Evolutionary conservation across 1,284 basidiomycete species (phyloP).

Genomic region (Puccinia hordei): DNA sequence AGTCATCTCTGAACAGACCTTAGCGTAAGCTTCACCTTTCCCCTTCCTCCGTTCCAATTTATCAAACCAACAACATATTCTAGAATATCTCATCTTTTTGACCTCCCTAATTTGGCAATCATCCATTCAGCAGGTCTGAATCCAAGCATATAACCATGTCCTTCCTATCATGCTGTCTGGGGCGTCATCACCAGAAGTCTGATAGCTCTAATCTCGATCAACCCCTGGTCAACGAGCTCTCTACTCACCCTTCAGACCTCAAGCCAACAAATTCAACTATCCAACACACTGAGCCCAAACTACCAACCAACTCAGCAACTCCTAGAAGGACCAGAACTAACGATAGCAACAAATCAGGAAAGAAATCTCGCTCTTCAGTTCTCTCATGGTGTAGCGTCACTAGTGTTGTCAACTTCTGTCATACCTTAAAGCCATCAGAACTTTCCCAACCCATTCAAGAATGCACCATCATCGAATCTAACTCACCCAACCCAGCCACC

Average conservation of each 20-base stretch:
- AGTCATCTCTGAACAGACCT: too few relatives aligned
- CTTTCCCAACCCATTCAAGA: neutral
- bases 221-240: neutral
- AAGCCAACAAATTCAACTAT: neutral
- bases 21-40: too few relatives aligned
- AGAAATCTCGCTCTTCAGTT: neutral
- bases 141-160: too few relatives aligned
- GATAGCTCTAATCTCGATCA: neutral
- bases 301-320: too few relatives aligned
- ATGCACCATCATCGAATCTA: too few relatives aligned
- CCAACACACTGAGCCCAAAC: too few relatives aligned
- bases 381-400: conserved; percentile 6
- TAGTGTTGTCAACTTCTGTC: neutral
- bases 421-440: neutral
- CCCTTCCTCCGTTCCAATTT: too few relatives aligned
- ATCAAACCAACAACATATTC: too few relatives aligned
- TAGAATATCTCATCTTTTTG: too few relatives aligned
- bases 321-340: too few relatives aligned
- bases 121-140: too few relatives aligned
- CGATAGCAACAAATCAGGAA: neutral
- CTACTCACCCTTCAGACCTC: neutral
- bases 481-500: neutral
- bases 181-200: neutral
- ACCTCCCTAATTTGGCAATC: too few relatives aligned
- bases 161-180: neutral